A percentile compares a stretch with the other conserved stretches of the same genome.
These are phyloP conservation scores for Xylaria sp. DNA, from an alignment of 2,329 filamentous ascomycete genomes.

Conservation along the genomic window DNA sequence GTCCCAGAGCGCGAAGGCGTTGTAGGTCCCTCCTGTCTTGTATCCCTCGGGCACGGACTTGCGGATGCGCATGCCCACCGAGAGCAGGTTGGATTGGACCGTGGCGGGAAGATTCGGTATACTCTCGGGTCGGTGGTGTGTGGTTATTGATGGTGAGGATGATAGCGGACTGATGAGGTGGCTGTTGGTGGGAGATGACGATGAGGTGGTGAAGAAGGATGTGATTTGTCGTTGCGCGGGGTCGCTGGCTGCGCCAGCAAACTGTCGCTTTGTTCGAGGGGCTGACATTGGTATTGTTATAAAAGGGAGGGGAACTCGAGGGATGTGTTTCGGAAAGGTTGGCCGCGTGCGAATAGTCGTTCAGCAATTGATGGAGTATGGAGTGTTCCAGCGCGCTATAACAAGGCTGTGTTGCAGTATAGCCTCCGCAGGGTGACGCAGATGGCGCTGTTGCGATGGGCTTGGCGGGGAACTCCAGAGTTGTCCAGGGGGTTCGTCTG, in stretches of 20 bases:
- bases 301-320: background rate
- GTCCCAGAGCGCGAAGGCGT: slow-evolving; percentile 64
- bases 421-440: slow-evolving; percentile 22
- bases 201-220: slow-evolving; percentile 63
- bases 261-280: slow-evolving; percentile 69
- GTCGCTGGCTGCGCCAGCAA: slow-evolving; percentile 69
- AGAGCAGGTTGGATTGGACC: slow-evolving; percentile 85
- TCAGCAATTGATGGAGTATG: background rate
- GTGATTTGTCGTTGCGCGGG: slow-evolving; percentile 71
- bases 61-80: slow-evolving; percentile 92
- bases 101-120: slow-evolving; percentile 67
- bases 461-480: slow-evolving; percentile 14
- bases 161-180: slow-evolving; percentile 11
- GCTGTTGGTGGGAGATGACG: slow-evolving; percentile 46
- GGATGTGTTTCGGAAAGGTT: slow-evolving; percentile 29
- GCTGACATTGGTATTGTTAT: slow-evolving; percentile 57
- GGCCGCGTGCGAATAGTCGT: slow-evolving; percentile 18
- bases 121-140: slow-evolving; percentile 24
- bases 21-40: slow-evolving; percentile 74
- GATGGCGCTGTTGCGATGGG: slow-evolving; percentile 24
- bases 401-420: slow-evolving; percentile 16
- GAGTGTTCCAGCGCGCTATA: slow-evolving; percentile 14
- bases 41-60: slow-evolving; percentile 95
- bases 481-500: background rate
- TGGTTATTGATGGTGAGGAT: slow-evolving; percentile 38